These are phyloP conservation scores for Cryphonectria naterciae DNA, from an alignment of 2,329 filamentous ascomycete genomes.

Conservation along the genomic window DNA sequence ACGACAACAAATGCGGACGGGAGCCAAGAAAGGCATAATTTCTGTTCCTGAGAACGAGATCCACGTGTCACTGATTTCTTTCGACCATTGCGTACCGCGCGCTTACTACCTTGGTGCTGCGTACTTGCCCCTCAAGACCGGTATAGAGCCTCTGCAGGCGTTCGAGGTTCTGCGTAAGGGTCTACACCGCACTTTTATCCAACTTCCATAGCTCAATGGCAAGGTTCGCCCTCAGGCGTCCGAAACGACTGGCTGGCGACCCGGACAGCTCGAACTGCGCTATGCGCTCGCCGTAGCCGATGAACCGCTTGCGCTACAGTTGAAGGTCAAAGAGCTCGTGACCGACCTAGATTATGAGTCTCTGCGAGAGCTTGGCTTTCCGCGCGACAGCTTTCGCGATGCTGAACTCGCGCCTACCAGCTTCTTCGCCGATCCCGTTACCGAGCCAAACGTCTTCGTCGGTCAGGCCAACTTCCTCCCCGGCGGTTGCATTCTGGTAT, in stretches of 20 bases:
- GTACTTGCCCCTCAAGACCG: constrained; percentile 20
- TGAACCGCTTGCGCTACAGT: constrained; percentile 43
- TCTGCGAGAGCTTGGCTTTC: constrained; percentile 30
- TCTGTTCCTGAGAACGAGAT: not conserved
- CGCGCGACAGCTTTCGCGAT: constrained; percentile 28
- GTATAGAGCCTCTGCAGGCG: constrained; percentile 8
- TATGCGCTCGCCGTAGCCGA: constrained; percentile 12
- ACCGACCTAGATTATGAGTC: constrained; percentile 24
- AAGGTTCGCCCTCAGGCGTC: constrained; percentile 21
- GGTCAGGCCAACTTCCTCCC: constrained; percentile 33
- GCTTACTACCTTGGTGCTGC: not conserved
- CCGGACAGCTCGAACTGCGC: constrained; percentile 32
- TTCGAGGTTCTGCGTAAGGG: constrained; percentile 26
- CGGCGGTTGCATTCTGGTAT: constrained; percentile 27
- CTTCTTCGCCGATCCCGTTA: constrained; percentile 19
- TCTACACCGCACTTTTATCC: constrained; percentile 21
- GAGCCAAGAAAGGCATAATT: not conserved
- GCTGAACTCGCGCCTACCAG: constrained; percentile 23
- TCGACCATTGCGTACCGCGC: constrained; percentile 20
- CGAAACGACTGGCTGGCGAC: constrained; percentile 27
- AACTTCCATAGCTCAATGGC: constrained; percentile 32
- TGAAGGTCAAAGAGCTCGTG: constrained; percentile 38
- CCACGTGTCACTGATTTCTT: not conserved
- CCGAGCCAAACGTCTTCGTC: constrained; percentile 26
- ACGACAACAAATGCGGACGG: too few relatives aligned